A percentile compares a stretch with the other conserved stretches of the same genome.
Evolutionary conservation across 2,329 filamentous ascomycete species (phyloP).

Genomic region (Rhynchosporium agropyri): DNA sequence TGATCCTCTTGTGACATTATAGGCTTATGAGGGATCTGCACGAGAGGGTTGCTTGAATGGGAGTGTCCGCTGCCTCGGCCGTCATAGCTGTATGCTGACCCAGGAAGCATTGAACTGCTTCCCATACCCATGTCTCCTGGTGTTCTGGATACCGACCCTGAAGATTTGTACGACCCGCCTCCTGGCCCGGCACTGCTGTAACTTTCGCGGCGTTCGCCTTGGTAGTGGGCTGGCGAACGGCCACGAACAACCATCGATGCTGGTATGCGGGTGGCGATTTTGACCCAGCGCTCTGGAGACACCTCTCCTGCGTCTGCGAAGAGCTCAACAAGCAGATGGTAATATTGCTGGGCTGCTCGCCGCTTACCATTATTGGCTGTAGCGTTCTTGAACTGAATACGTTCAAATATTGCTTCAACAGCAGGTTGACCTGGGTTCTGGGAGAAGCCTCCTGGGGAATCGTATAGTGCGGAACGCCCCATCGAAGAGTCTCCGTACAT

Average conservation of each 20-base stretch:
- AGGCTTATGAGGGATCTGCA: slow-evolving; percentile 41
- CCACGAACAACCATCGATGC: slow-evolving; percentile 68
- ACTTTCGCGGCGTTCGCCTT: slow-evolving; percentile 53
- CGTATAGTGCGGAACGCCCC: slow-evolving; percentile 29
- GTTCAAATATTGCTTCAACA: slow-evolving; percentile 57
- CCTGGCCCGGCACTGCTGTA: slow-evolving; percentile 54
- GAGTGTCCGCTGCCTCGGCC: slow-evolving; percentile 39
- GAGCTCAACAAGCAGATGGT: slow-evolving; percentile 70
- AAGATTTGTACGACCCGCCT: slow-evolving; percentile 38
- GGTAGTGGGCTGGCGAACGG: slow-evolving; percentile 65
- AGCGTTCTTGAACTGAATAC: slow-evolving; percentile 75
- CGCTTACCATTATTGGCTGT: slow-evolving; percentile 77
- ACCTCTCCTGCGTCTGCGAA: slow-evolving; percentile 56
- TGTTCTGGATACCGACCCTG: slow-evolving; percentile 32
- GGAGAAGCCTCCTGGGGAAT: slow-evolving; percentile 30
- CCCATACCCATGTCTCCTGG: slow-evolving; percentile 40
- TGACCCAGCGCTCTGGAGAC: slow-evolving; percentile 51
- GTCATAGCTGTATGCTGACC: slow-evolving; percentile 37
- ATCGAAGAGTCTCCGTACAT: slow-evolving; percentile 30
- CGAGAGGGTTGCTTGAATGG: slow-evolving; percentile 28
- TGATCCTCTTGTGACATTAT: slow-evolving; percentile 40
- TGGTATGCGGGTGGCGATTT: slow-evolving; percentile 60
- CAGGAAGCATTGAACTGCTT: slow-evolving; percentile 36
- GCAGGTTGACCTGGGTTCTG: slow-evolving; percentile 38
- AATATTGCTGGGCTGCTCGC: slow-evolving; percentile 72